phyloP scores from a whole-genome alignment of 495 filamentous ascomycete species.

The Xylaria castorea region DNA sequence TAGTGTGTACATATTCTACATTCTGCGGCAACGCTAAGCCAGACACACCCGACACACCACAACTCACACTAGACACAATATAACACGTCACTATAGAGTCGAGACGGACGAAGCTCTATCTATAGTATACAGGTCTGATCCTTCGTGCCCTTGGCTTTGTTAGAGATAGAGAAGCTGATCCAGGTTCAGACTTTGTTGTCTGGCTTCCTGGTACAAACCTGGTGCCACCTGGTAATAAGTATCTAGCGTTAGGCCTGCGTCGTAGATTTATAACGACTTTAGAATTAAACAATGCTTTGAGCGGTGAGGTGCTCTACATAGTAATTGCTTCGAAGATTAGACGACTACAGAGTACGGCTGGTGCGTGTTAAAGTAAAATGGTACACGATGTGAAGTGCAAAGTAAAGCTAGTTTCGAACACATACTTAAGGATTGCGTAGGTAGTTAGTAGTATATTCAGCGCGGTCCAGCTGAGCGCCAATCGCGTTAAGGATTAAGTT shows the following conservation, averaged over 20 bases:
- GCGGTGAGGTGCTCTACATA: background rate
- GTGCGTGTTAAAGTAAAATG: too few species aligned
- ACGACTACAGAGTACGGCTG: background rate
- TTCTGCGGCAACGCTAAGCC: background rate
- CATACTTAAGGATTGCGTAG: background rate
- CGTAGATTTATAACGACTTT: background rate
- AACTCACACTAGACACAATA: background rate
- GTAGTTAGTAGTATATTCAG: background rate
- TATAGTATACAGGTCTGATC: background rate
- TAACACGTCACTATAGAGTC: background rate
- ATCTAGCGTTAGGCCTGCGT: background rate
- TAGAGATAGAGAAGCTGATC: background rate
- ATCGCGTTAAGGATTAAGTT: background rate
- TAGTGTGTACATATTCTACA: background rate
- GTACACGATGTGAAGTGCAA: background rate
- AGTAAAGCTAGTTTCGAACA: background rate
- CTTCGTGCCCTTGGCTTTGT: background rate
- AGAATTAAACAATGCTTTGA: background rate
- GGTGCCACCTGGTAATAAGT: background rate
- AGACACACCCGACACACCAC: background rate
- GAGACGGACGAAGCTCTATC: background rate
- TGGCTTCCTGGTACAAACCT: background rate
- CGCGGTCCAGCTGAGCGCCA: background rate
- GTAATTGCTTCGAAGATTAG: background rate
- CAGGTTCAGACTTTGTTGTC: too few species aligned